Percentiles rank a stretch among this genome's conserved stretches.
These are phyloP conservation scores for Neopestalotiopsis rosae DNA, from an alignment of 2,329 filamentous ascomycete genomes.

Conservation along the genomic window DNA sequence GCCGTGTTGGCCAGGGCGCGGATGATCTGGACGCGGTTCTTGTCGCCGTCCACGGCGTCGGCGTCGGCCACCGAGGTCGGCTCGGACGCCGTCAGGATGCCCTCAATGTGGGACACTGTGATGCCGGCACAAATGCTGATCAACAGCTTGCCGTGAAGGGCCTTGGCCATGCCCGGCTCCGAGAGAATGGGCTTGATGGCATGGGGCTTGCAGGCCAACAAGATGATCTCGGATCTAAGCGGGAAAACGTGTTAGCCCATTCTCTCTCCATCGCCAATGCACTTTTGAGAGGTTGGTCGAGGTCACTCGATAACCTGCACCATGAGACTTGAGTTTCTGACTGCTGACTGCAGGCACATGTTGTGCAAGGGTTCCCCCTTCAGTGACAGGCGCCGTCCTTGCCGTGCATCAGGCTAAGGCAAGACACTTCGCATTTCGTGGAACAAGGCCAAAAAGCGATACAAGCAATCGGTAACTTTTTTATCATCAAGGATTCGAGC, in stretches of 20 bases:
- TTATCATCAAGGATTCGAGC: not conserved
- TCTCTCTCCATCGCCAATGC: not conserved
- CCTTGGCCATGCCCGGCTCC: constrained; percentile 71
- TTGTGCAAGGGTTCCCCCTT: too few species aligned
- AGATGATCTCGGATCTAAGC: constrained; percentile 71
- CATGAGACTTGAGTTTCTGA: not conserved
- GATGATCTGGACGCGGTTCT: constrained; percentile 66
- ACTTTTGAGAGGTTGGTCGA: not conserved
- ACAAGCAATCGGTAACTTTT: not conserved
- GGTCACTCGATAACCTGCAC: not conserved
- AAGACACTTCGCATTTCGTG: not conserved
- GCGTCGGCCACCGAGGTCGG: constrained; percentile 50
- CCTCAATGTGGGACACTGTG: constrained; percentile 70
- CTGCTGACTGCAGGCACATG: not conserved
- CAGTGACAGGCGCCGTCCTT: not conserved
- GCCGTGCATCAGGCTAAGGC: not conserved
- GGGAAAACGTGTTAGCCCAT: not conserved
- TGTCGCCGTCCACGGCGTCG: constrained; percentile 30
- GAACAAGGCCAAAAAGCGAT: too few species aligned
- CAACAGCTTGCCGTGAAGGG: constrained; percentile 78
- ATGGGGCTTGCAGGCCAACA: constrained; percentile 83
- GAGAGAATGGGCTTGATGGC: constrained; percentile 72
- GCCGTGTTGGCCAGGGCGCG: constrained; percentile 88
- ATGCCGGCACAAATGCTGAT: constrained; percentile 84
- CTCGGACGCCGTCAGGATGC: constrained; percentile 63